phyloP scores from a whole-genome alignment of 1,284 basidiomycete genomes.

The Chalciporus sp. region DNA sequence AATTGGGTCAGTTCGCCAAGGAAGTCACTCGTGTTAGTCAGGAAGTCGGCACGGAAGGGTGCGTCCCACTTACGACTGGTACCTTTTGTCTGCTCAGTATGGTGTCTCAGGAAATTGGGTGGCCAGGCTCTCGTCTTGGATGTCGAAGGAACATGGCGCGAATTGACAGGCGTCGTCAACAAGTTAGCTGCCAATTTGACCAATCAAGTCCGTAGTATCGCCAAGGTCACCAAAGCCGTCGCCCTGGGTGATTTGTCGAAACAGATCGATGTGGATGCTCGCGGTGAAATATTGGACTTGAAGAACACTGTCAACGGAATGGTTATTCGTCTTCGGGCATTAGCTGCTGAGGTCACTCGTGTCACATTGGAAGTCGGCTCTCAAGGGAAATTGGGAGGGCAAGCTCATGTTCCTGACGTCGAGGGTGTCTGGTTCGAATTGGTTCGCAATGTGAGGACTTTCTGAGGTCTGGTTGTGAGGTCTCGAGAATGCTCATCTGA shows the following conservation, averaged over 20 bases:
- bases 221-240: constrained; percentile 97
- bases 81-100: constrained; percentile 13
- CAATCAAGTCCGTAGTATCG: constrained; percentile 92
- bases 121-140: constrained; percentile 92
- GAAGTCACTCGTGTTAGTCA: constrained; percentile 87
- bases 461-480: background rate
- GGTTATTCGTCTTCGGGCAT: constrained; percentile 86
- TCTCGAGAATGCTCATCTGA: constrained; percentile 2
- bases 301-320: constrained; percentile 99
- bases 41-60: constrained; percentile 93
- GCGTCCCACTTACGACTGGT: constrained; percentile 22
- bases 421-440: constrained; percentile 95
- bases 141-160: constrained; percentile 94
- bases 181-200: constrained; percentile 94
- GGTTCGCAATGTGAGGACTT: constrained; percentile 73
- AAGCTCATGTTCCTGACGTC: constrained; percentile 90
- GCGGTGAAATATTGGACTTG: constrained; percentile 95
- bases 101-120: constrained; percentile 68
- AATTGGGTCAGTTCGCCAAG: constrained; percentile 79
- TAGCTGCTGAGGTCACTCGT: constrained; percentile 95
- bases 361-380: constrained; percentile 95
- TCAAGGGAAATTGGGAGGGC: constrained; percentile 89
- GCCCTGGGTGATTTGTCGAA: constrained; percentile 93
- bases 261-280: constrained; percentile 96
- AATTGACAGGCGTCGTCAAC: constrained; percentile 89